Percentiles rank a stretch among this genome's conserved stretches.
Evolutionary conservation across 305 asterid species (phyloP).

Genomic region (Fraxinus nigra): DNA sequence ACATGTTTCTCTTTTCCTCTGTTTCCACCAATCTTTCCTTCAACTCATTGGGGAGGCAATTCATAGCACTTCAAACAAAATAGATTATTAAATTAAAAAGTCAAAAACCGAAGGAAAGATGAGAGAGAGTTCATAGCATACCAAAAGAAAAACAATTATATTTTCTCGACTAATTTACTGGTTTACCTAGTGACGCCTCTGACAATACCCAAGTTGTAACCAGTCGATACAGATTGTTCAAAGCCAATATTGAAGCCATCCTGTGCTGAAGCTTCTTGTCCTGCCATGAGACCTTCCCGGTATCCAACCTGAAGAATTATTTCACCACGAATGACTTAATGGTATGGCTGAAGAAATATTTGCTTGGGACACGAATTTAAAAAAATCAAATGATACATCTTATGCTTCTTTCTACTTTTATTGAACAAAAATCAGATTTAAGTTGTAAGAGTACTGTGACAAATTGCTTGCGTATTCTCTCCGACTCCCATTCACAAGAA

Average conservation of each 20-base stretch:
- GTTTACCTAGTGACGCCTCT: constrained; percentile 74
- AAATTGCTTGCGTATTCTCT: constrained; percentile 56
- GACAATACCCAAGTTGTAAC: constrained; percentile 71
- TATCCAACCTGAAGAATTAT: constrained; percentile 60
- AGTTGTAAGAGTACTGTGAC: constrained; percentile 52
- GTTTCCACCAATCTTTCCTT: constrained; percentile 57
- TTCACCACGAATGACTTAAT: constrained; percentile 25
- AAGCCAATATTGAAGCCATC: constrained; percentile 82
- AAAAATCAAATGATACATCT: not conserved
- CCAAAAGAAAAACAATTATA: not conserved
- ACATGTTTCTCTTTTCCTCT: constrained; percentile 53
- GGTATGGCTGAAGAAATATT: not conserved
- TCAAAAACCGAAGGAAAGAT: not conserved
- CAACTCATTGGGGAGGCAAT: constrained; percentile 51
- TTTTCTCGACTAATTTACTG: not conserved
- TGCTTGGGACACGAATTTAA: not conserved
- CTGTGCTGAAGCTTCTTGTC: constrained; percentile 78
- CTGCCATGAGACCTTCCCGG: constrained; percentile 85
- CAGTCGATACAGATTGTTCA: constrained; percentile 53
- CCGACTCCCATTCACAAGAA: constrained; percentile 64
- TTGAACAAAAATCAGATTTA: constrained; percentile 7
- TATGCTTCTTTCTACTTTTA: not conserved
- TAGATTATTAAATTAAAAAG: not conserved
- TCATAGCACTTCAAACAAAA: constrained; percentile 43
- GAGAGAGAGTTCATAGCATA: not conserved